These are phyloP conservation scores for Panellus pusillus DNA, from an alignment of 768 basidiomycete genomes.

Conservation along the genomic window DNA sequence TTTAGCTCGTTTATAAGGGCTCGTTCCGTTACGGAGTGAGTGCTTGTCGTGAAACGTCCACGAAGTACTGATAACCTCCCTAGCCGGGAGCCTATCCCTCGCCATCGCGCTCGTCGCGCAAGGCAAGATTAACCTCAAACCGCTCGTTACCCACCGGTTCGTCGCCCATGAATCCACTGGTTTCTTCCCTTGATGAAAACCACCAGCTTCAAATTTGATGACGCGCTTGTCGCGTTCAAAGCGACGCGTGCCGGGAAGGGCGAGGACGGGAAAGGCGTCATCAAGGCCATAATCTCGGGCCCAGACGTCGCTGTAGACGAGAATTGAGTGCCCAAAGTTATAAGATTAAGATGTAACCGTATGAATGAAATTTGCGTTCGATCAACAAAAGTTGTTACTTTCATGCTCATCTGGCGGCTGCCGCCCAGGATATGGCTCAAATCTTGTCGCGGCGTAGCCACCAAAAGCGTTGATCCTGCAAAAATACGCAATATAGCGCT, in stretches of 20 bases:
- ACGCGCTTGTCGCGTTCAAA: conserved; percentile 80
- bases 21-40: conserved; percentile 89
- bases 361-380: no score
- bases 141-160: conserved; percentile 86
- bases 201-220: conserved; percentile 69
- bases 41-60: conserved; percentile 8
- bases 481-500: conserved; percentile 77
- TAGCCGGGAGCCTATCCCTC: conserved; percentile 83
- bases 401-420: conserved; percentile 4
- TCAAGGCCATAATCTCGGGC: conserved; percentile 88
- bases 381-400: no score
- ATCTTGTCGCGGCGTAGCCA: conserved; percentile 26
- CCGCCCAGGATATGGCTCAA: conserved; percentile 4
- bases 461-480: conserved; percentile 36
- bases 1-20: conserved; percentile 82
- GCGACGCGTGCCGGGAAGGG: conserved; percentile 80
- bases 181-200: neutral
- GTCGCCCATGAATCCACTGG: conserved; percentile 13
- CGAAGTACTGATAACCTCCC: neutral
- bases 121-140: conserved; percentile 83
- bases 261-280: conserved; percentile 82
- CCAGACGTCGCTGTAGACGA: conserved; percentile 57
- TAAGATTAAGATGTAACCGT: neutral
- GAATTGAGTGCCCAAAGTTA: conserved; percentile 26
- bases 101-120: conserved; percentile 82